A percentile compares a stretch with the other conserved stretches of the same genome.
Conservation (phyloP, 306 rosid genomes). For the Vigna radiata region DNA sequence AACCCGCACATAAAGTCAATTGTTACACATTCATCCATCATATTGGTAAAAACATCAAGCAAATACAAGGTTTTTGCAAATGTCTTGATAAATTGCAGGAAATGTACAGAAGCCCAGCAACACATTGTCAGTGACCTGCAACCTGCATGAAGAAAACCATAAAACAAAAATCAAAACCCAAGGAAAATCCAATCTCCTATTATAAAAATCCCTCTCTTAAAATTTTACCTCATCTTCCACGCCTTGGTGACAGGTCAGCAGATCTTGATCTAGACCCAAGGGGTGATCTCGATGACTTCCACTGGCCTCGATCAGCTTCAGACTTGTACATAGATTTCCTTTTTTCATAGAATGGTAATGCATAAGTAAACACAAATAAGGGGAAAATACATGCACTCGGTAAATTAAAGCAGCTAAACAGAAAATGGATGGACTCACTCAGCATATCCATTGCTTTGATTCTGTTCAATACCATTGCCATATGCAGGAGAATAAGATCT, state of each 20-base stretch:
- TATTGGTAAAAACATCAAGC: slow-evolving; percentile 27
- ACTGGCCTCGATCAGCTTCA: slow-evolving; percentile 66
- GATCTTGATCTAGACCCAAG: slow-evolving; percentile 84
- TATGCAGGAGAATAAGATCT: slow-evolving; percentile 85
- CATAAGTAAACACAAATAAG: slow-evolving; percentile 23
- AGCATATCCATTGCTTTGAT: slow-evolving; percentile 61
- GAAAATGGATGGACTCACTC: slow-evolving; percentile 56
- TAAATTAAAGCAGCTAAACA: slow-evolving; percentile 24
- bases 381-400: neutral
- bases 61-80: slow-evolving; percentile 31
- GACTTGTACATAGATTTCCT: slow-evolving; percentile 74
- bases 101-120: slow-evolving; percentile 44
- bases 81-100: slow-evolving; percentile 27
- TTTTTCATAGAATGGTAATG: slow-evolving; percentile 12
- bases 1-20: slow-evolving; percentile 19
- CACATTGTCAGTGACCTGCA: slow-evolving; percentile 42
- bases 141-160: slow-evolving; percentile 42
- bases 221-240: slow-evolving; percentile 62
- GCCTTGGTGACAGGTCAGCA: slow-evolving; percentile 74
- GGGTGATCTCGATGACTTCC: slow-evolving; percentile 93
- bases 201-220: neutral
- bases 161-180: slow-evolving; percentile 9
- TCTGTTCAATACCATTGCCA: slow-evolving; percentile 62
- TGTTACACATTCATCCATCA: slow-evolving; percentile 32
- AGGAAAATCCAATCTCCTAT: neutral